Evolutionary conservation across 352 stramenopile genomes (phyloP), one percentile per base, ranked within the genome.

Genomic region (Globisporangium takayamanum): DNA sequence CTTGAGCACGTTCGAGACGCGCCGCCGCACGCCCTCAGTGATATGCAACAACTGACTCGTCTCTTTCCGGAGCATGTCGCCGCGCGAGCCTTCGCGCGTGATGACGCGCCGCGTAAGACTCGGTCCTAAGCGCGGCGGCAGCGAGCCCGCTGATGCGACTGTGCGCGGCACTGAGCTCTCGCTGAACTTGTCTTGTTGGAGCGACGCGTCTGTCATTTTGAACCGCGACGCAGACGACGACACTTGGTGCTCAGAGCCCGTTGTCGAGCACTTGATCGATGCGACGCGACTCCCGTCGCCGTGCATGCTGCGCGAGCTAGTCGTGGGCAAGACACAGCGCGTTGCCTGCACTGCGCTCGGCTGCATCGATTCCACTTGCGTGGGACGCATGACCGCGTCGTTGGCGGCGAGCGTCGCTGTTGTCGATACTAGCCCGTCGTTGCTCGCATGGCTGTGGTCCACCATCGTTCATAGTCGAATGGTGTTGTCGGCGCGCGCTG

Each of bases 1-100:
- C 47, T 70, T 75, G 5, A 78, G 39, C 5, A 69, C 56, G 41
- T 47, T 68, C 18, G 70, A 72, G 1, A 77, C 49, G 4, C 69
- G 50, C 18, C 64, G 58, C 1, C 69, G 56, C 20, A 77, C 53
- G 6, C 53, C 60, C 18, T 61, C 50, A 28, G 37, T 54, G 28
- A 57, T 53, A 15, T 66, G 53, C 37, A 37, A 11, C 10, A 56
- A 30, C 33, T 63, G 57, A n/a, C 49, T 57, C 6, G 49, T 36
- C 45, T 63, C 57, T 55, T 45, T 63, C 30, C 51, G 57, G 8
- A 63, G 26, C n/a, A 63, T 33, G 44, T 63, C 57, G n/a, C 57
- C 57, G 12, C 57, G 57, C 10, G 57, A 48, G 16, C 14, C 18
- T 25, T 49, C 44, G 44, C 16, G 44, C 44, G 18, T 18, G 16